Conservation (phyloP, 768 basidiomycete species). For the Rhizopogon rudus region DNA sequence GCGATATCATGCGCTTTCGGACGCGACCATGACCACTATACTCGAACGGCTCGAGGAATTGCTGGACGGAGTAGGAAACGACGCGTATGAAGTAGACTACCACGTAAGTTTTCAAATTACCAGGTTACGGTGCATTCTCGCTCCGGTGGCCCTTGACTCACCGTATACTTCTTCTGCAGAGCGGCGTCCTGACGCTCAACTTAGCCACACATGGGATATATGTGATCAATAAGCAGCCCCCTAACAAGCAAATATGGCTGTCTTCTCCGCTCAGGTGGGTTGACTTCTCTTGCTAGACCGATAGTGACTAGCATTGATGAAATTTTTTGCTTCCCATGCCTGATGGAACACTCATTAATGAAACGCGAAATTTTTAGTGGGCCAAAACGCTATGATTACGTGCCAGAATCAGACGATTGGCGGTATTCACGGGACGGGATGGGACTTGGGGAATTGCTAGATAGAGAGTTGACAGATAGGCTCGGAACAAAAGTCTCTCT, state of each 20-base stretch:
- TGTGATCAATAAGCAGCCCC: conserved; percentile 96
- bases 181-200: conserved; percentile 83
- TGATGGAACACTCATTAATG: not conserved
- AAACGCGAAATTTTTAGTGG: conserved; percentile 47
- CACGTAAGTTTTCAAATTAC: conserved; percentile 46
- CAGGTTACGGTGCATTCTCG: not conserved
- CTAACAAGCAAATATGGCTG: conserved; percentile 96
- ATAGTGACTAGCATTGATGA: conserved; percentile 1
- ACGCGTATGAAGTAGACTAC: conserved; percentile 82
- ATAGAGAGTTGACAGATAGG: conserved; percentile 55
- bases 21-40: conserved; percentile 70
- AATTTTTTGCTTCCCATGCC: not conserved
- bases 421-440: conserved; percentile 67
- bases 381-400: conserved; percentile 88
- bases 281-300: not conserved
- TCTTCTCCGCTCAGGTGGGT: conserved; percentile 81
- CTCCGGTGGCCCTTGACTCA: not conserved
- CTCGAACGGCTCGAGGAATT: conserved; percentile 72
- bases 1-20: conserved; percentile 67
- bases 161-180: conserved; percentile 36
- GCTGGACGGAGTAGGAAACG: conserved; percentile 53
- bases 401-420: conserved; percentile 55
- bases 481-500: conserved; percentile 32
- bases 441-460: conserved; percentile 57
- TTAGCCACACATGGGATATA: conserved; percentile 80